Evolutionary conservation across 306 rosid genomes (phyloP).

Genomic region (Lathyrus sativus): DNA sequence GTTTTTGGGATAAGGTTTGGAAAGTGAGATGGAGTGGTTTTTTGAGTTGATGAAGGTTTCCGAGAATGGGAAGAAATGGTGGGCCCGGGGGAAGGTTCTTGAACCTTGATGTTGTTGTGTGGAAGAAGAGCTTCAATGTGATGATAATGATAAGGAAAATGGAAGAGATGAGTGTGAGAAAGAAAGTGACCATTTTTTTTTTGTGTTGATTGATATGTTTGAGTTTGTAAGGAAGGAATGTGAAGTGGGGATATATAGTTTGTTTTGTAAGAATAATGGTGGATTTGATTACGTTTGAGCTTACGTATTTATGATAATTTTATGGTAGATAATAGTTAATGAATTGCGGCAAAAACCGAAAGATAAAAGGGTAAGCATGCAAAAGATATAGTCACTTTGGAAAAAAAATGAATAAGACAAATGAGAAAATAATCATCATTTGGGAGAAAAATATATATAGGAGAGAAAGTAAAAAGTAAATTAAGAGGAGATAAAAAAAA

Average conservation of each 20-base stretch:
- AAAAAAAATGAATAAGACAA: no score
- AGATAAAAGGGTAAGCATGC: no score
- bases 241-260: background rate
- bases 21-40: slow-evolving; percentile 44
- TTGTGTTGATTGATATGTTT: background rate
- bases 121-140: slow-evolving; percentile 31
- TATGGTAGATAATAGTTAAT: no score
- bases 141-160: background rate
- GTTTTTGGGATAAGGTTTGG: slow-evolving; percentile 39
- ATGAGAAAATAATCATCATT: no score
- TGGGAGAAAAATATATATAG: no score
- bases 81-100: slow-evolving; percentile 64
- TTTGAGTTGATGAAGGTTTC: slow-evolving; percentile 59
- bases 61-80: slow-evolving; percentile 51
- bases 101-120: background rate
- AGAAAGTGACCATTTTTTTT: background rate
- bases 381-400: no score
- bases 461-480: no score
- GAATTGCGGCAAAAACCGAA: no score
- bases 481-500: no score
- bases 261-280: background rate
- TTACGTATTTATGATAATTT: background rate
- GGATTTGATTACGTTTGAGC: background rate
- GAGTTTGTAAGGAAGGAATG: background rate
- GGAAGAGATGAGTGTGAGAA: slow-evolving; percentile 14